Evolutionary conservation across 139 green algal genomes (phyloP).

Genomic region (Tetradesmus lagerheimii): DNA sequence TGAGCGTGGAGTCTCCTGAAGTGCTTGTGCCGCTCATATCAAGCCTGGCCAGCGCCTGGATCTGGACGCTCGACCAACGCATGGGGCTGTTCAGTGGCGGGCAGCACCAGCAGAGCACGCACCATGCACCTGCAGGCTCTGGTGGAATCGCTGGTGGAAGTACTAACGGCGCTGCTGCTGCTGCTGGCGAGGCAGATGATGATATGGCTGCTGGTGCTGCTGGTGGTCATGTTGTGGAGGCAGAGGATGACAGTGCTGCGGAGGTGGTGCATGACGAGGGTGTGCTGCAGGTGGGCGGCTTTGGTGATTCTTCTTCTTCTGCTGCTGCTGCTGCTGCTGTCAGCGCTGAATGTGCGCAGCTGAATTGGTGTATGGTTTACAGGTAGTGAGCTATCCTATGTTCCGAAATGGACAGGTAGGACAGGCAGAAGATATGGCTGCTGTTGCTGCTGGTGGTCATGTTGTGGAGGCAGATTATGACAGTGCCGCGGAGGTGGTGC

Average conservation of each 20-base stretch:
- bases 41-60: slow-evolving; percentile 69
- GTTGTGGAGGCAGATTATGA: background rate
- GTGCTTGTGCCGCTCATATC: slow-evolving; percentile 68
- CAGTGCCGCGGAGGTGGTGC: background rate
- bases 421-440: slow-evolving; percentile 6
- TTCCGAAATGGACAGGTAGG: too few species aligned
- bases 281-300: slow-evolving; percentile 43
- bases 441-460: background rate
- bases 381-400: too few species aligned
- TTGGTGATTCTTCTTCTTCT: background rate
- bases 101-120: slow-evolving; percentile 10
- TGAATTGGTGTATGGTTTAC: too few species aligned
- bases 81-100: slow-evolving; percentile 75
- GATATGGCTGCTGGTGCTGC: background rate
- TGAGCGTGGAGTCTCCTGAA: slow-evolving; percentile 56
- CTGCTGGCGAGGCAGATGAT: slow-evolving; percentile 28
- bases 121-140: background rate
- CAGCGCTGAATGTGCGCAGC: too few species aligned
- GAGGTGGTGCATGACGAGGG: slow-evolving; percentile 23
- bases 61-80: slow-evolving; percentile 56
- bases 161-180: slow-evolving; percentile 15
- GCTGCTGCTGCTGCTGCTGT: background rate
- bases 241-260: background rate
- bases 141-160: background rate
- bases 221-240: background rate